These are phyloP conservation scores for Hypomyces perniciosus DNA, from an alignment of 2,329 filamentous ascomycete genomes.

Conservation along the genomic window DNA sequence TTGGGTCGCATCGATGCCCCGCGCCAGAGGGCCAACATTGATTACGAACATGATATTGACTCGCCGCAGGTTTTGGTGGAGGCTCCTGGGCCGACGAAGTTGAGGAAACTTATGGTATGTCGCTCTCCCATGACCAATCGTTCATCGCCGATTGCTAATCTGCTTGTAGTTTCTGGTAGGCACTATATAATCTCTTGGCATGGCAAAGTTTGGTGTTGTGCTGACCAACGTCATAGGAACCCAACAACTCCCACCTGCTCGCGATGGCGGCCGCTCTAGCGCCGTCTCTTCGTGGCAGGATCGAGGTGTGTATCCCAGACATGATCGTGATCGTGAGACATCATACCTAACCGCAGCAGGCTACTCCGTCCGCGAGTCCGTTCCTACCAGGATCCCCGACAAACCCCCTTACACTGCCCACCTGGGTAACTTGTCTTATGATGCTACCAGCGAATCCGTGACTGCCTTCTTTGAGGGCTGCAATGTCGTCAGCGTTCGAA, in stretches of 20 bases:
- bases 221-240: slow-evolving; percentile 39
- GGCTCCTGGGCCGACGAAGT: slow-evolving; percentile 98
- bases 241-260: slow-evolving; percentile 46
- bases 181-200: slow-evolving; percentile 7
- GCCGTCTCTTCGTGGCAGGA: slow-evolving; percentile 37
- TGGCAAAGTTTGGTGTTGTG: background rate
- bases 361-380: slow-evolving; percentile 62
- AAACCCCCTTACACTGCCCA: slow-evolving; percentile 95
- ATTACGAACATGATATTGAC: slow-evolving; percentile 21
- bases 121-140: slow-evolving; percentile 6
- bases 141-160: slow-evolving; percentile 21
- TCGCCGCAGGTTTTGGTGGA: slow-evolving; percentile 44
- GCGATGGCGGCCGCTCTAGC: slow-evolving; percentile 38
- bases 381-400: slow-evolving; percentile 68
- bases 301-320: slow-evolving; percentile 30
- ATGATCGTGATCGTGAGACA: background rate
- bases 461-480: slow-evolving; percentile 81
- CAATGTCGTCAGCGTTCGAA: slow-evolving; percentile 82
- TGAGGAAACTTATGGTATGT: slow-evolving; percentile 77
- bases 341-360: slow-evolving; percentile 32
- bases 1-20: slow-evolving; percentile 17
- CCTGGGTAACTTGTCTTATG: slow-evolving; percentile 93
- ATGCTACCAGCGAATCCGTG: slow-evolving; percentile 78
- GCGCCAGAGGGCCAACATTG: slow-evolving; percentile 23
- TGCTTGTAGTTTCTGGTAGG: slow-evolving; percentile 32